A percentile compares a stretch with the other conserved stretches of the same genome.
These are phyloP conservation scores for Paraglomus brasilianum DNA, from an alignment of 192 early-diverging fungal species.

Conservation along the genomic window DNA sequence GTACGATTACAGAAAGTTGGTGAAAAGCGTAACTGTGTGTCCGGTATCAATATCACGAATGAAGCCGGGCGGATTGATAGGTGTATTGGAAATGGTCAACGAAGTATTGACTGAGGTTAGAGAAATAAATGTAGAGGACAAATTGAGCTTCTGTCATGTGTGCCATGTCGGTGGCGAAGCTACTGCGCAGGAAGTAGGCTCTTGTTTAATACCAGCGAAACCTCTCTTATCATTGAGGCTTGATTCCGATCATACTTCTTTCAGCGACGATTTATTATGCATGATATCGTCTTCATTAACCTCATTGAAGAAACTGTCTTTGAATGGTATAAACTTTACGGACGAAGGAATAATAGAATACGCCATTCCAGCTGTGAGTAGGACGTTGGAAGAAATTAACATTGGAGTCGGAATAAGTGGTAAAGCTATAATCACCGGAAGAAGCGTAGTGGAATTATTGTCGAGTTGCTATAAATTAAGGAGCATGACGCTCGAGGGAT, in stretches of 20 bases:
- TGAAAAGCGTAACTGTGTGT: constrained; percentile 24
- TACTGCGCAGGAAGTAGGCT: not conserved
- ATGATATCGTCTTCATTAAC: not conserved
- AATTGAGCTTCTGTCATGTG: constrained; percentile 21
- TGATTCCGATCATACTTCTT: constrained; percentile 26
- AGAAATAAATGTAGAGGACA: constrained; percentile 15
- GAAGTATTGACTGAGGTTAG: not conserved
- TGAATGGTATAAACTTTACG: constrained; percentile 26
- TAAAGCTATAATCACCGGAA: not conserved
- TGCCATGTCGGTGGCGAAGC: constrained; percentile 21
- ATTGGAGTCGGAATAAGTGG: constrained; percentile 8
- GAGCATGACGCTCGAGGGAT: constrained; percentile 13
- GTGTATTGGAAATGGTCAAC: constrained; percentile 5
- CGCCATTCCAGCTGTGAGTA: constrained; percentile 15
- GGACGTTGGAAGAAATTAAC: constrained; percentile 18
- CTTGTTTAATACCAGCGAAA: not conserved
- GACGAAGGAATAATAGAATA: constrained; percentile 22
- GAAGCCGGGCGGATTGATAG: constrained; percentile 19
- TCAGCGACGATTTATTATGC: constrained; percentile 23
- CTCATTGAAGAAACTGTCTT: not conserved
- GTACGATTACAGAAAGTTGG: constrained; percentile 15
- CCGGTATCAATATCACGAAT: constrained; percentile 30
- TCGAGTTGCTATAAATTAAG: constrained; percentile 4
- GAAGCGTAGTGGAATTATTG: not conserved
- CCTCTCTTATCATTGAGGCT: not conserved